Percentiles rank a stretch among this genome's conserved stretches.
Evolutionary conservation across 2,329 filamentous ascomycete species (phyloP).

Genomic region (Beauveria medogensis): DNA sequence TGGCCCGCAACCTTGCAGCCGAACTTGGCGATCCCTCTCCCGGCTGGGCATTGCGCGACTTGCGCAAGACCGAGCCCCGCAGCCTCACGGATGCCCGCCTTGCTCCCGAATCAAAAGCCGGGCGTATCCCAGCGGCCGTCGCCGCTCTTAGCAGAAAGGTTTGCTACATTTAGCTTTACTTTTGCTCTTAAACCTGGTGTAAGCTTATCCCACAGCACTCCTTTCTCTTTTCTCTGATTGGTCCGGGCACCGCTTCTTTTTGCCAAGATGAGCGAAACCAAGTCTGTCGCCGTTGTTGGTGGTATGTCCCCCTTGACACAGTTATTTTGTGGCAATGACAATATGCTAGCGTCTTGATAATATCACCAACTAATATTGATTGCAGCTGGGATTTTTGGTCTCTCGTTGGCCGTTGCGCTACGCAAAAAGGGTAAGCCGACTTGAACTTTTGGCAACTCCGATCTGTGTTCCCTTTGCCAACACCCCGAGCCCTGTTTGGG

Average conservation of each 20-base stretch:
- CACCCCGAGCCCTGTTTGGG: not conserved
- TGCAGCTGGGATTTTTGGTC: slow-evolving; percentile 19
- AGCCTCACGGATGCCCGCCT: not conserved
- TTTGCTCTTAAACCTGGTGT: not conserved
- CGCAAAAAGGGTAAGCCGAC: slow-evolving; percentile 15
- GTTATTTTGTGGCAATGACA: not conserved
- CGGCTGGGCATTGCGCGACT: not conserved
- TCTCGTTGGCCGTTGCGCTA: slow-evolving; percentile 18
- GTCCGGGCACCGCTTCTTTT: not conserved
- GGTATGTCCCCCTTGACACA: not conserved
- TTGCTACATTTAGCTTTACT: not conserved
- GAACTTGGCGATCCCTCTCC: not conserved
- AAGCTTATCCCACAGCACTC: not conserved
- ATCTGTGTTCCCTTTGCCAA: not conserved
- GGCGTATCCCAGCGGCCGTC: not conserved
- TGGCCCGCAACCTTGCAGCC: slow-evolving; percentile 2
- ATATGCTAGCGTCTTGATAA: not conserved
- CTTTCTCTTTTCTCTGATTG: not conserved
- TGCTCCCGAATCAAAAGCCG: slow-evolving; percentile 4
- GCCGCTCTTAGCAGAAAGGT: not conserved
- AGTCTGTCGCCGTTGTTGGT: slow-evolving; percentile 13
- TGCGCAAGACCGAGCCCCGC: not conserved
- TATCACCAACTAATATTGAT: not conserved
- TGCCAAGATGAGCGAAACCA: slow-evolving; percentile 5
- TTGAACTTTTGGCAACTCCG: not conserved